phyloP scores from a whole-genome alignment of 768 basidiomycete genomes.

The Naganishia antarctica region DNA sequence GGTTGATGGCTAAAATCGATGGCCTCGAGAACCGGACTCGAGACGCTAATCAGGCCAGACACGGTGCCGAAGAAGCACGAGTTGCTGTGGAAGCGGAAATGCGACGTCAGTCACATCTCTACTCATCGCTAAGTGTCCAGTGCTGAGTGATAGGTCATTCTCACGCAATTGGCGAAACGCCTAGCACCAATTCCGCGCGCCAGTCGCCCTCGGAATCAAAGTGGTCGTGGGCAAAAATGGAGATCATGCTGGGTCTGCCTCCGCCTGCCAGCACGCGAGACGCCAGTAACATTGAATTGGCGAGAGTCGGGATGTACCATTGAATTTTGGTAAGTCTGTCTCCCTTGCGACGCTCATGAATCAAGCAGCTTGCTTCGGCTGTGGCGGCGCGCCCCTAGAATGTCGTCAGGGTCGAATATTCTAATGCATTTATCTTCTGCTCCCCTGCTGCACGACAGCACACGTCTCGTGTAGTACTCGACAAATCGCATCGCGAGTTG shows the following conservation, averaged over 20 bases:
- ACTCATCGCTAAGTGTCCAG: not conserved
- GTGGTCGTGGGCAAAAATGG: not conserved
- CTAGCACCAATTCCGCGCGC: constrained; percentile 21
- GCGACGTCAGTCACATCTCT: not conserved
- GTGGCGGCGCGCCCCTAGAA: not conserved
- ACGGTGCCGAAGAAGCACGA: not conserved
- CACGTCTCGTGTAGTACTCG: not conserved
- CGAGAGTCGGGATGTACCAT: not conserved
- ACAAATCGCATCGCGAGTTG: not conserved
- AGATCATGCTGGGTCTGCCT: not conserved
- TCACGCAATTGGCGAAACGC: constrained; percentile 20
- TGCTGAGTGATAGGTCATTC: not conserved
- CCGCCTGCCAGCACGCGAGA: not conserved
- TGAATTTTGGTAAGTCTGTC: not conserved
- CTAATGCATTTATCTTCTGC: too few species aligned
- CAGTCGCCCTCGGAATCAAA: not conserved
- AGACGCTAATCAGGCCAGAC: not conserved
- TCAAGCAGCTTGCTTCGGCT: not conserved
- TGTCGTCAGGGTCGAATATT: not conserved
- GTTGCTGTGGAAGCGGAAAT: not conserved
- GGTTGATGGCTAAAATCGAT: not conserved
- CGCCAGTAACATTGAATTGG: not conserved
- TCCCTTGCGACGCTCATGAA: not conserved
- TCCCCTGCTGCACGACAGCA: not conserved
- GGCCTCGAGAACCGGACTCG: not conserved